Evolutionary conservation across 257 asterid species (phyloP).

Genomic region (Paraleonurus japonicus): DNA sequence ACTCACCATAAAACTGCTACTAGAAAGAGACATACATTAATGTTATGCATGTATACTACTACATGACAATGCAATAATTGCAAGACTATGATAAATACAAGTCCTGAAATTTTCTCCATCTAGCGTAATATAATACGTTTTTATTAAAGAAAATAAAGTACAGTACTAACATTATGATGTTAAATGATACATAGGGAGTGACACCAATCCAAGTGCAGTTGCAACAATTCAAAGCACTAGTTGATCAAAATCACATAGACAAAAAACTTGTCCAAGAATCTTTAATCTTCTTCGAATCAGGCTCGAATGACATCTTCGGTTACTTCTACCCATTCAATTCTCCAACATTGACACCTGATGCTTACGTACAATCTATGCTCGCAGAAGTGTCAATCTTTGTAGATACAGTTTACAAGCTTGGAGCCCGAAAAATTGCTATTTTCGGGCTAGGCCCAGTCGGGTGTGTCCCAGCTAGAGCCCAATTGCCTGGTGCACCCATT

Average conservation of each 20-base stretch:
- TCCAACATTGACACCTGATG: conserved; percentile 46
- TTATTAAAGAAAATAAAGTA: too few species aligned
- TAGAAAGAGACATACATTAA: not conserved
- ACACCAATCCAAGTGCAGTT: conserved; percentile 56
- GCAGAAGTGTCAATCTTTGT: conserved; percentile 30
- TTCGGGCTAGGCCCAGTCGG: conserved; percentile 79
- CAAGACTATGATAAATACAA: not conserved
- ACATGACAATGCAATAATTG: not conserved
- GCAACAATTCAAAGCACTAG: conserved; percentile 53
- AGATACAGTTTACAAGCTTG: conserved; percentile 40
- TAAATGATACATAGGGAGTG: conserved; percentile 39
- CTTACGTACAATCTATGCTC: conserved; percentile 54
- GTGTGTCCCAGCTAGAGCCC: conserved; percentile 66
- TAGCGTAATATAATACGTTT: too few species aligned
- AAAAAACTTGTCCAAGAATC: conserved; percentile 34
- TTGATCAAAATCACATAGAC: conserved; percentile 39
- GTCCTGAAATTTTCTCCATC: too few species aligned
- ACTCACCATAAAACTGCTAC: not conserved
- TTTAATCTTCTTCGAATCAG: conserved; percentile 60
- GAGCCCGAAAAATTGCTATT: conserved; percentile 48
- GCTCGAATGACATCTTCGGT: conserved; percentile 67
- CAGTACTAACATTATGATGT: too few species aligned
- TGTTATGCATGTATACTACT: not conserved
- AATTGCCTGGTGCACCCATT: conserved; percentile 55
- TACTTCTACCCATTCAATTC: conserved; percentile 51